These are phyloP conservation scores for Trichoderma brevicompactum DNA, from an alignment of 2,329 filamentous ascomycete genomes.

Conservation along the genomic window DNA sequence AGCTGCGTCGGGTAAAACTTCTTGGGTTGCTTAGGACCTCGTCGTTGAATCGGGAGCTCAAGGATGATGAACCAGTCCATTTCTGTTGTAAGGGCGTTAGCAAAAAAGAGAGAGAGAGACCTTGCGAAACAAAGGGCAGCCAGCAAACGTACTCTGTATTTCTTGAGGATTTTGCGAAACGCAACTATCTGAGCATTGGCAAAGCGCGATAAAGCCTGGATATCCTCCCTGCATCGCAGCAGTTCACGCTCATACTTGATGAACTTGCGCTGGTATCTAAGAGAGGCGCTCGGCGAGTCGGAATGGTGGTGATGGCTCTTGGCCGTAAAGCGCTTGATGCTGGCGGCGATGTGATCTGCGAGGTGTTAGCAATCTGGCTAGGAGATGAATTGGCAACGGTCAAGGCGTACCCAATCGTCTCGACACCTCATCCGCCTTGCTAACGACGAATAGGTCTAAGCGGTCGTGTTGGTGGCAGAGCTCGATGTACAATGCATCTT, in stretches of 20 bases:
- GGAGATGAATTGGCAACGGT: neutral
- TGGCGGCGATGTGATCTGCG: slow-evolving; percentile 54
- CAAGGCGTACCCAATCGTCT: slow-evolving; percentile 63
- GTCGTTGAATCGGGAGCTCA: slow-evolving; percentile 68
- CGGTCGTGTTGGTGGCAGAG: slow-evolving; percentile 76
- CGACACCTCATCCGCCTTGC: slow-evolving; percentile 78
- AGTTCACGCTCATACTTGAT: slow-evolving; percentile 59
- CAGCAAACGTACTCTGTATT: slow-evolving; percentile 65
- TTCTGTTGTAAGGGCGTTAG: slow-evolving; percentile 54
- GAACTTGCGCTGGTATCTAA: slow-evolving; percentile 57
- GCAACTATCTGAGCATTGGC: slow-evolving; percentile 73
- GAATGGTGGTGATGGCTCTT: slow-evolving; percentile 45
- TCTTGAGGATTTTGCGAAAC: slow-evolving; percentile 83
- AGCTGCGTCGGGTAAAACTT: slow-evolving; percentile 72
- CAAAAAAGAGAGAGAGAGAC: neutral
- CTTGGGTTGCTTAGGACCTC: slow-evolving; percentile 68
- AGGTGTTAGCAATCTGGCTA: neutral
- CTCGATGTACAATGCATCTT: slow-evolving; percentile 71
- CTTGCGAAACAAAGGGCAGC: neutral
- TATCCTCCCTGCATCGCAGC: slow-evolving; percentile 69
- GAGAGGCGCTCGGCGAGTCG: slow-evolving; percentile 40
- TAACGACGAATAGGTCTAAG: slow-evolving; percentile 76
- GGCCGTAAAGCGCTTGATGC: slow-evolving; percentile 52
- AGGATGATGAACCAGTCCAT: slow-evolving; percentile 75
- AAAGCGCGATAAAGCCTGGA: slow-evolving; percentile 72